Conservation (phyloP, 148 eudicot genomes). For the Silene conica region DNA sequence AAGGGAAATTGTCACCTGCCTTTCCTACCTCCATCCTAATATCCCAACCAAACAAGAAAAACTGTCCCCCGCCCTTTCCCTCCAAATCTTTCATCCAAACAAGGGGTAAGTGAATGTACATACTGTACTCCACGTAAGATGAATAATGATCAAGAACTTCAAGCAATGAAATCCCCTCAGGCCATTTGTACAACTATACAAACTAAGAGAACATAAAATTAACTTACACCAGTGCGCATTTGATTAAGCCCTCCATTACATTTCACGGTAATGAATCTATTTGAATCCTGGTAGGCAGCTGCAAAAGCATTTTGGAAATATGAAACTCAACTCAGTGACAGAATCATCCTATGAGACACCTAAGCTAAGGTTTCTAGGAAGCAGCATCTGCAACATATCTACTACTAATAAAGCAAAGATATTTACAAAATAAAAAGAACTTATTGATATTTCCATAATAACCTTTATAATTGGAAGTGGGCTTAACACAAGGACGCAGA, state of each 20-base stretch:
- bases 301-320: constrained; percentile 22
- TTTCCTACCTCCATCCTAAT: background rate
- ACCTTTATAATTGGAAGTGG: constrained; percentile 73
- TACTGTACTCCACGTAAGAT: background rate
- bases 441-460: background rate
- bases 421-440: background rate
- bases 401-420: background rate
- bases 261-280: constrained; percentile 72
- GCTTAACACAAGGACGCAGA: constrained; percentile 57
- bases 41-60: background rate
- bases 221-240: constrained; percentile 93
- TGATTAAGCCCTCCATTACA: constrained; percentile 92
- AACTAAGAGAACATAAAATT: constrained; percentile 11
- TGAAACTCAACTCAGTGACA: constrained; percentile 7
- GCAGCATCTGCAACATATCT: background rate
- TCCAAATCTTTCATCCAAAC: background rate
- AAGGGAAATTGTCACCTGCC: too few species aligned
- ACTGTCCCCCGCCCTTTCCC: background rate
- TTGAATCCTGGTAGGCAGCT: constrained; percentile 45
- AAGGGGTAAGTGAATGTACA: background rate
- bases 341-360: background rate
- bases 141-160: background rate
- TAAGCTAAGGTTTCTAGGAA: background rate
- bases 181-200: background rate
- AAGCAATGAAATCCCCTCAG: background rate